Base-by-base conservation (phyloP, 2,329 filamentous ascomycete species). In the Xylariaceae sp. region DNA sequence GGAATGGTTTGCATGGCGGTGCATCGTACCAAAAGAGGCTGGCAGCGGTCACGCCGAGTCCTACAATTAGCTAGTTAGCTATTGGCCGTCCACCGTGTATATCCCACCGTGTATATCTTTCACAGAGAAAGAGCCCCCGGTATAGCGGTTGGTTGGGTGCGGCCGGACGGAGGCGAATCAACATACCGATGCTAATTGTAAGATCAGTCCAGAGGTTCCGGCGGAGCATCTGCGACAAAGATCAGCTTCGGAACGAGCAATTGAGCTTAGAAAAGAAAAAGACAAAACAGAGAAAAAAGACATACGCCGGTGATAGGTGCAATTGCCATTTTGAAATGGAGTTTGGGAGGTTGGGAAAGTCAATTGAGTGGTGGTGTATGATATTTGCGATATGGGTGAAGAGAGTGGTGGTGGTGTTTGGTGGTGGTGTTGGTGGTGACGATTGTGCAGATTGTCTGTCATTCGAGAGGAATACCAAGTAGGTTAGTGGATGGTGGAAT, bases 231-330 rank as follows among this genome's bases (percentile, higher is more conserved):
- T 86, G 65, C 16, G 50, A 45, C 60, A 57, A 61, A 63, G 73
- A 75, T 73, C 74, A 75, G 70, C 65, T 58, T 44, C 26, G 41
- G 46, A 26, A 26, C 23, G 4, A 9, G 23, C 23, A n/a, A n/a
- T n/a, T n/a, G n/a, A n/a, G n/a, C n/a, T n/a, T n/a, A n/a, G n/a
- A n/a, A n/a, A n/a, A n/a, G n/a, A n/a, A n/a, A n/a, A n/a, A n/a
- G n/a, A n/a, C n/a, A n/a, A n/a, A n/a, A n/a, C n/a, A n/a, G n/a
- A n/a, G n/a, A n/a, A n/a, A n/a, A n/a, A n/a, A n/a, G 57, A 82
- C 83, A 62, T 84, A 86, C 83, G 70, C 83, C 83, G 63, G 81
- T 83, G 65, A 86, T 83, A 58, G 82, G 83, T 68, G 77, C 75
- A 73, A 84, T 69, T 66, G 81, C 79, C 80, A 84, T 84, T 74